phyloP scores from a whole-genome alignment of 306 rosid genomes.

The Gastrolobium villosum region DNA sequence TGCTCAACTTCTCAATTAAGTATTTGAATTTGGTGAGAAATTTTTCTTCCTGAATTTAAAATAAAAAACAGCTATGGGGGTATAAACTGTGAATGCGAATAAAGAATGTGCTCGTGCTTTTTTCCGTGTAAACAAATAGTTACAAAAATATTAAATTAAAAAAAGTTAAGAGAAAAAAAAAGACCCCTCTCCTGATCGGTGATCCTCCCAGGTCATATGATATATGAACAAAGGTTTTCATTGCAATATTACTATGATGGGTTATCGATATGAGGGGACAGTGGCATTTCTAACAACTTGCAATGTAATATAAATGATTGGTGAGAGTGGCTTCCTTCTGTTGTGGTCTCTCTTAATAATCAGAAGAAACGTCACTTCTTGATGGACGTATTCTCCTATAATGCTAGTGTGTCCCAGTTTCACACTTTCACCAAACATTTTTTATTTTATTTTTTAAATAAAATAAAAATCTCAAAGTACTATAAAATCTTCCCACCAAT shows the following conservation, averaged over 20 bases:
- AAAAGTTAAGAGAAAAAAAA: conserved; percentile 11
- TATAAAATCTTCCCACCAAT: conserved; percentile 52
- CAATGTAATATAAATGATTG: conserved; percentile 55
- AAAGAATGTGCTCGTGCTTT: conserved; percentile 42
- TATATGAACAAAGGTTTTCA: conserved; percentile 47
- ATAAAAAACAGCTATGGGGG: conserved; percentile 16
- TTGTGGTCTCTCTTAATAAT: conserved; percentile 51
- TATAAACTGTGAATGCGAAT: conserved; percentile 32
- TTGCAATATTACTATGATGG: conserved; percentile 52
- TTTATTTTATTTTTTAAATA: conserved; percentile 3
- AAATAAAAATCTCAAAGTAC: conserved; percentile 26
- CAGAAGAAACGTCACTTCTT: conserved; percentile 59
- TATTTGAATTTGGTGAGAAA: conserved; percentile 15
- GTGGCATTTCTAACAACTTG: conserved; percentile 51
- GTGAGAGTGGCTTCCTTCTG: conserved; percentile 47
- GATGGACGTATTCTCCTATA: conserved; percentile 50
- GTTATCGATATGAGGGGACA: conserved; percentile 44
- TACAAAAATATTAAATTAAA: conserved; percentile 1
- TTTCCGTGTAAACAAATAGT: conserved; percentile 3
- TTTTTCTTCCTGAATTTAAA: conserved; percentile 11
- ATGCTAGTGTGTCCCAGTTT: conserved; percentile 53
- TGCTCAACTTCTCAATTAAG: background rate
- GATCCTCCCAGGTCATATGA: conserved; percentile 31
- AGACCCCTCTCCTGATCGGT: conserved; percentile 14
- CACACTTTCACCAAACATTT: conserved; percentile 54